A percentile compares a stretch with the other conserved stretches of the same genome.
Conservation (phyloP, 345 rosid species). For the Crucihimalaya himalaica region DNA sequence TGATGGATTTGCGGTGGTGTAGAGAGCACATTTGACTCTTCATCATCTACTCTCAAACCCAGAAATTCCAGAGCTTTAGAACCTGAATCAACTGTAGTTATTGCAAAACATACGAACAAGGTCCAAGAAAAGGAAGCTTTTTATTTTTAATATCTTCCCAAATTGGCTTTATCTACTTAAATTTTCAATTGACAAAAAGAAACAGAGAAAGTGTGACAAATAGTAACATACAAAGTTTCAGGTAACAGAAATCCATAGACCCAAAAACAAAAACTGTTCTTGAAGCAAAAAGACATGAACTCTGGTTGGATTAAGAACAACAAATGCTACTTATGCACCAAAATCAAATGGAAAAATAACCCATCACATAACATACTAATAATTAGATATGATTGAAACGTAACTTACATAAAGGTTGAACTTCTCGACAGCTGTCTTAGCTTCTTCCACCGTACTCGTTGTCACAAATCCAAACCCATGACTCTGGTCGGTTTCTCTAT, state of each 20-base stretch:
- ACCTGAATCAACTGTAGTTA: conserved; percentile 90
- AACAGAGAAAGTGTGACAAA: neutral
- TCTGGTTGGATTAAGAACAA: too few relatives aligned
- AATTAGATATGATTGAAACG: too few relatives aligned
- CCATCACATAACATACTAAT: too few relatives aligned
- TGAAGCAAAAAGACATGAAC: neutral
- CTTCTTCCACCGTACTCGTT: too few relatives aligned
- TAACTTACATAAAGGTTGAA: too few relatives aligned
- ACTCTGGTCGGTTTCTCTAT: too few relatives aligned
- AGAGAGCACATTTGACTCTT: conserved; percentile 42
- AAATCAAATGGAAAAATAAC: too few relatives aligned
- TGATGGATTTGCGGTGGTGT: conserved; percentile 43
- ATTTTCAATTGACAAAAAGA: neutral
- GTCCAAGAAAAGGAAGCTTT: neutral
- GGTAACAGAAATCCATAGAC: neutral
- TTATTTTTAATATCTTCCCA: neutral
- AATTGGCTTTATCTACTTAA: too few relatives aligned
- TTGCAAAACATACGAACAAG: conserved; percentile 41
- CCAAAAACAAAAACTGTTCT: neutral
- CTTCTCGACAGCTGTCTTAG: too few relatives aligned
- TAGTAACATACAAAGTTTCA: neutral
- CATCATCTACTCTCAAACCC: conserved; percentile 52
- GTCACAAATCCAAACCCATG: too few relatives aligned
- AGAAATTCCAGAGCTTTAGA: conserved; percentile 84
- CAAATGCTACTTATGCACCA: too few relatives aligned